Base-by-base conservation (phyloP, 805 yeast species). In the Ogataea populi-albae region DNA sequence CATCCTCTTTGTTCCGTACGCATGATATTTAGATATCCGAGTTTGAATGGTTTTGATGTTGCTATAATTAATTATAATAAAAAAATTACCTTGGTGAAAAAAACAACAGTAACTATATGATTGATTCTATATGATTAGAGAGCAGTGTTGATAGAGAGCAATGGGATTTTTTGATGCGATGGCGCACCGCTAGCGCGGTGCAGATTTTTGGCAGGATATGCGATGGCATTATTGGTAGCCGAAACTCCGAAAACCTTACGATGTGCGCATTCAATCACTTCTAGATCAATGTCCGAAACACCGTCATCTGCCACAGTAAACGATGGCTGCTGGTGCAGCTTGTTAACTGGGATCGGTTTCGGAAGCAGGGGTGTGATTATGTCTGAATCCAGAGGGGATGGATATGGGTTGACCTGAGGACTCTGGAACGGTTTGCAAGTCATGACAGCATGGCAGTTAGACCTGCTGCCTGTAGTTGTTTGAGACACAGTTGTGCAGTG, bases 1-100 rank as follows among this genome's bases (percentile, higher is more conserved):
- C 48, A 9, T 47, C 51, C 26, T 40, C 36, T 15, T 24, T 47
- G n/a, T 44, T 47, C 30, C 41, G 45, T 4, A 46, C 45, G 18
- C 37, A 26, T 26, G 30, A 24, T 26, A 18, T 21, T 6, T 12
- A 23, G 16, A 6, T 17, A n/a, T n/a, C n/a, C n/a, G n/a, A n/a
- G n/a, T n/a, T n/a, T n/a, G n/a, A n/a, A n/a, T n/a, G n/a, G n/a
- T n/a, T n/a, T n/a, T n/a, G n/a, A n/a, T n/a, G n/a, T n/a, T n/a
- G n/a, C n/a, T n/a, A n/a, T n/a, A n/a, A n/a, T n/a, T n/a, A n/a
- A n/a, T n/a, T n/a, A n/a, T n/a, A n/a, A n/a, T n/a, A 26, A 6
- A 9, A n/a, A 26, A 19, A 19, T n/a, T 16, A 9, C 10, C 15
- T 11, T 26, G 10, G 17, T 4, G 6, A 19, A n/a, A n/a, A 7